Evolutionary conservation across 1,139 yeast genomes (phyloP), one percentile per base, ranked within the genome.

Genomic region (Geotrichum aggregatum): DNA sequence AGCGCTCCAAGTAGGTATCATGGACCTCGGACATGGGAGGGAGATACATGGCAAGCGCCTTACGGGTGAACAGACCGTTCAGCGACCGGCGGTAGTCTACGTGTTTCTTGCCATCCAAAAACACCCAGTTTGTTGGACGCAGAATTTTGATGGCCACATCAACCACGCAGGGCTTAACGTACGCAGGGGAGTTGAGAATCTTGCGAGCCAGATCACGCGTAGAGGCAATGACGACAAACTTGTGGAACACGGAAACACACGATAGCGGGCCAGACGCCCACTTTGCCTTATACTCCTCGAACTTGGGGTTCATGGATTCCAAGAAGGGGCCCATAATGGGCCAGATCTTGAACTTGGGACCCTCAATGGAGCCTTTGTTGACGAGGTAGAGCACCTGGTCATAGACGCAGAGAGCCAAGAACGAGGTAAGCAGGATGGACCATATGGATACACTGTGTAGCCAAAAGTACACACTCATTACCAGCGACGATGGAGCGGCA

Each of bases 121-220:
- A 92, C 47, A 92, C 98, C 98, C 98, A 92, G 75, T 91, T 92
- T 49, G 92, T 77, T 44, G 98, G 97, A 71, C 98, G 81, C 65
- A 92, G 76, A 61, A 92, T 87, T 73, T 91, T 92, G 60, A 82
- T 76, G 19, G 98, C 98, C 52, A 89, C 98, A 67, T 92, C 98
- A 59, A 92, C 98, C 56, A 92, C 96, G 75, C 98, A 92, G 6
- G 98, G 98, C 69, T 89, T 89, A 56, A 88, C 97, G 66, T 77
- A 92, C 54, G 80, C 77, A 34, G 97, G 95, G 28, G 95, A 82
- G 63, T 82, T 83, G 63, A 92, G 77, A 57, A 89, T 83, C 66
- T 92, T 92, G 70, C 98, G 81, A 24, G 97, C 87, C 60, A 92
- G 76, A 62, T 91, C 98, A 65, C 96, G 82, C 38, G 86, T 78